phyloP scores from a whole-genome alignment of 1,139 yeast species.

The Petasospora rhodanensis region DNA sequence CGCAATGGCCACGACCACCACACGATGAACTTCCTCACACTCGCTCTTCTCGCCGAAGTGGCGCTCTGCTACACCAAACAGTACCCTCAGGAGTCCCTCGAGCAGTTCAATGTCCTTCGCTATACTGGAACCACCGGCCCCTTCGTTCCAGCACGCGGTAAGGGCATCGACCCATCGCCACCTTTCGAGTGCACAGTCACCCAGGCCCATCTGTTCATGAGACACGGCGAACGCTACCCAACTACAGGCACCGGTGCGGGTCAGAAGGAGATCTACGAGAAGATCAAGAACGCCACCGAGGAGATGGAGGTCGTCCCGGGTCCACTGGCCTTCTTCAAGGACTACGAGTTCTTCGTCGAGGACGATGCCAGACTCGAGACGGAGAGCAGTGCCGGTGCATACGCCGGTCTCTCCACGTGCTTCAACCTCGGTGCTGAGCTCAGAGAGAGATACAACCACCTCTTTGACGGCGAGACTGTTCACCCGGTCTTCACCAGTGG shows the following conservation, averaged over 20 bases:
- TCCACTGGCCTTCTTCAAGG: slow-evolving; percentile 33
- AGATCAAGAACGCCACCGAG: slow-evolving; percentile 26
- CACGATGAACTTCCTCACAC: too few species aligned
- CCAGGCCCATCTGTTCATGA: slow-evolving; percentile 58
- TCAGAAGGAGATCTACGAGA: slow-evolving; percentile 19
- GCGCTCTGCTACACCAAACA: too few species aligned
- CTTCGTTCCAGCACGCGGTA: slow-evolving; percentile 36
- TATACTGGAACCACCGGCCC: slow-evolving; percentile 44
- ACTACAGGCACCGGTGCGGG: slow-evolving; percentile 30
- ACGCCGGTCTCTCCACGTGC: slow-evolving; percentile 29
- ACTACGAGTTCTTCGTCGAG: slow-evolving; percentile 31
- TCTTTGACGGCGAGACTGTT: slow-evolving; percentile 30
- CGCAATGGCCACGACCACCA: too few species aligned
- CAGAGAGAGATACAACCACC: slow-evolving; percentile 33
- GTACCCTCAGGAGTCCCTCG: slow-evolving; percentile 29
- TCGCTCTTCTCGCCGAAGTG: too few species aligned
- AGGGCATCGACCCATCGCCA: slow-evolving; percentile 36
- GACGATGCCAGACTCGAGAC: slow-evolving; percentile 25
- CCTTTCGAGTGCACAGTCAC: slow-evolving; percentile 54
- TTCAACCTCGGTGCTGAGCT: slow-evolving; percentile 27
- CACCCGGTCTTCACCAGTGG: slow-evolving; percentile 37
- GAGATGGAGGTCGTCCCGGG: slow-evolving; percentile 25
- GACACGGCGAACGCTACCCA: slow-evolving; percentile 79
- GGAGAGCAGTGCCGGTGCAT: slow-evolving; percentile 31
- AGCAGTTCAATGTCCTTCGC: slow-evolving; percentile 29